Base-by-base conservation (phyloP, 352 stramenopile species). In the Globisporangium sylvaticum region DNA sequence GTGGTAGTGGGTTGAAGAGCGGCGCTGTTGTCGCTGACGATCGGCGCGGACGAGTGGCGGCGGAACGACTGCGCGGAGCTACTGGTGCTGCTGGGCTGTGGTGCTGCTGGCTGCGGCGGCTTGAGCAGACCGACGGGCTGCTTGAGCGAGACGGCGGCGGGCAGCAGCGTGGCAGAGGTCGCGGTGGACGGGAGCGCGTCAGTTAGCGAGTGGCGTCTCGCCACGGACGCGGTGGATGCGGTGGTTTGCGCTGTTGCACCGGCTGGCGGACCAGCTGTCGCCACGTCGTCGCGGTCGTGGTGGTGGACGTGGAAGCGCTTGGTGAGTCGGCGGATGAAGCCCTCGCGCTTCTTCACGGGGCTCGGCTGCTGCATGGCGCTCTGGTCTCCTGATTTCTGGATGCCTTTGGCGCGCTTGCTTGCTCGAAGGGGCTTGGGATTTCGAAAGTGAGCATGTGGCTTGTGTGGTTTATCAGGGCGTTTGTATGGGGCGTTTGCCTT, bases 21-120 rank as follows among this genome's bases (percentile, higher is more conserved):
- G 31, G 18, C n/a, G 48, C n/a, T 5, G 29, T 27, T 12, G 29
- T 37, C 10, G 37, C 7, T 53, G 29, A 37, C 1, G 34, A 66
- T 39, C 48, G 50, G 48, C 22, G 48, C 61, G 14, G 61, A 60
- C 1, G 25, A 42, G 61, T 66, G 52, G 32, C 61, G 61, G 5
- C 61, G 61, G 10, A 56, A n/a, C 58, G 58, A 37, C 18, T 55
- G 46, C 15, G 37, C n/a, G 8, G 37, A 24, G 37, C 25, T 63
- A 1, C 3, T 25, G 55, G 15, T 48, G 32, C 1, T 62, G 39
- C 18, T 44, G 12, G 53, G 15, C 27, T 58, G 25, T 31, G 25
- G 25, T 15, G 31, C 22, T 37, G 27, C 34, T 42, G 34, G 34
- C 12, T 42, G 52, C 25, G 29, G 52, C 18, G 46, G 46, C n/a